Evolutionary conservation across 1,139 yeast species (phyloP), one percentile per base, ranked within the genome.

Genomic region (Spathaspora sp.): DNA sequence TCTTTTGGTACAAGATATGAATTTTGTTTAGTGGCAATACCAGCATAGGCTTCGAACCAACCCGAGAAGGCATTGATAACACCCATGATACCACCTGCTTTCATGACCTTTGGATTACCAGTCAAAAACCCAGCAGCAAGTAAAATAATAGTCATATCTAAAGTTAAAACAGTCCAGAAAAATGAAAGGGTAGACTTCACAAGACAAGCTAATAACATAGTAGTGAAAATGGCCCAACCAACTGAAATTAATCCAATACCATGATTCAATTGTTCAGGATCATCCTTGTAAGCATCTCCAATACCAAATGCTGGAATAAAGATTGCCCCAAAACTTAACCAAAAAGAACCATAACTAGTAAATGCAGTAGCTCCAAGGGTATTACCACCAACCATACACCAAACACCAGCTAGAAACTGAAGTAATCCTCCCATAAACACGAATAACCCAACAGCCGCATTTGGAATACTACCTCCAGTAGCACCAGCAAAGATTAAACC

Each of bases 21-120:
- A 51, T 68, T 68, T 20, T 55, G 59, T 24, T 47, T 50, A 20
- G 51, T 60, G 17, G 68, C 68, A 18, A 56, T 58, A 46, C 72
- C 72, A 5, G 68, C 66, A 45, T 55, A 64, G 7, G 69, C 74
- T 53, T 76, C 76, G 61, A 76, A 84, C 72, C 84, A 83, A 3
- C 87, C 91, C 41, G 77, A 58, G 39, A 79, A 67, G 7, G 86
- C 78, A 16, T 85, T 74, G 43, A 84, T 58, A 27, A 84, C 66
- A 20, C 88, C 87, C 56, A 82, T 67, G 41, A 80, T 82, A 34
- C 91, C 93, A 49, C 88, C 90, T n/a, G 88, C 89, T 56, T 76
- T 78, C 41, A 68, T 67, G 7, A 74, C 66, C 17, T 68, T 67
- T 3, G 67, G 70, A 17, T 68, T 70, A 2, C 71, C 74, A 11